Evolutionary conservation across 2,329 filamentous ascomycete species (phyloP).

Genomic region (Fusarium brachygibbosum): DNA sequence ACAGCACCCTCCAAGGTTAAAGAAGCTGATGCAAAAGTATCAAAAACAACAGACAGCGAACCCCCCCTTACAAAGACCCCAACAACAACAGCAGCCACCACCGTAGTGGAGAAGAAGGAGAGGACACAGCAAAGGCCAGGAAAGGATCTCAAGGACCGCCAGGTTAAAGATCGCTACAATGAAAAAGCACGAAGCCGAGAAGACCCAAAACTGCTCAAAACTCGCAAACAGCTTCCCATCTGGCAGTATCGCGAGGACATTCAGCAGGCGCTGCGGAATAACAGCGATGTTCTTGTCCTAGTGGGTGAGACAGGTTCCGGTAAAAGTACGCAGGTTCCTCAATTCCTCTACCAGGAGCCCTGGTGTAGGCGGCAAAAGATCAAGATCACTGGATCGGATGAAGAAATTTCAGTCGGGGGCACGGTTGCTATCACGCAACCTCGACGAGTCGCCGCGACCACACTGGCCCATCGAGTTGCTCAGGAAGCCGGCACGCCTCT

Average conservation of each 20-base stretch:
- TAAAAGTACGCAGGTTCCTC: constrained; percentile 96
- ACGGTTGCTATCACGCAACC: constrained; percentile 96
- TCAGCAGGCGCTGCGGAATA: constrained; percentile 67
- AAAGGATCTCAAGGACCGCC: constrained; percentile 23
- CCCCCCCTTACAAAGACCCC: background rate
- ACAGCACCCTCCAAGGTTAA: constrained; percentile 52
- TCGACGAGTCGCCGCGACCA: constrained; percentile 91
- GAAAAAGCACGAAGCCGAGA: constrained; percentile 41
- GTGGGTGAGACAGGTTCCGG: constrained; percentile 96
- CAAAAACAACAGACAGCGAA: constrained; percentile 12
- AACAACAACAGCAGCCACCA: constrained; percentile 4
- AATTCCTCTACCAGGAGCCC: constrained; percentile 82
- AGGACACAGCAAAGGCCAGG: constrained; percentile 5
- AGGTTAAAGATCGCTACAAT: constrained; percentile 24
- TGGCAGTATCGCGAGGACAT: constrained; percentile 82
- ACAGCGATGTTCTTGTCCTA: constrained; percentile 82
- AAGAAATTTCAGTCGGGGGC: constrained; percentile 73
- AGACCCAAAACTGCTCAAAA: constrained; percentile 56
- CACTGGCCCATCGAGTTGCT: constrained; percentile 87
- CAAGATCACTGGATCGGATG: constrained; percentile 56
- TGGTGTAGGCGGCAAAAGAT: constrained; percentile 79
- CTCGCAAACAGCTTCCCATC: constrained; percentile 81
- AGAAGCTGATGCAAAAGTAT: constrained; percentile 23
- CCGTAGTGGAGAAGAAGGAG: constrained; percentile 5
- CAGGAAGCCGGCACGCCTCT: constrained; percentile 76